Evolutionary conservation across 202 grass and related monocot genomes (phyloP).

Genomic region (Setaria italica): DNA sequence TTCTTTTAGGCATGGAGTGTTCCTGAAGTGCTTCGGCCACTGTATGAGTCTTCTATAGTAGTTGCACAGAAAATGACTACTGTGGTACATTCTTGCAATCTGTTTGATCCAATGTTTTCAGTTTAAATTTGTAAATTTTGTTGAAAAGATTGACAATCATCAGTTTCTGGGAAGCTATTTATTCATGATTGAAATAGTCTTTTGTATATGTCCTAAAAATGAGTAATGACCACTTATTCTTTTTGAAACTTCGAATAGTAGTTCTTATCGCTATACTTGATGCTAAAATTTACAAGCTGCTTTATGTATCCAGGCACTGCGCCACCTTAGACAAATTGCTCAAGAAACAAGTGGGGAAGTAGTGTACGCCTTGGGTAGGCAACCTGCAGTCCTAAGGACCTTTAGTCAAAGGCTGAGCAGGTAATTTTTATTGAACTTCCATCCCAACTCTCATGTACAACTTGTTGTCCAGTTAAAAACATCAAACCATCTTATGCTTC

Average conservation of each 20-base stretch:
- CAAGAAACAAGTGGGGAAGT: constrained; percentile 93
- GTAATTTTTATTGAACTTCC: constrained; percentile 43
- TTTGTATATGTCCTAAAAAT: constrained; percentile 43
- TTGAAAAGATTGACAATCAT: constrained; percentile 12
- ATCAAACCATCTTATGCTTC: not conserved
- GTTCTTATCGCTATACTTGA: constrained; percentile 24
- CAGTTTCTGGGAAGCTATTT: constrained; percentile 36
- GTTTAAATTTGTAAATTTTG: not conserved
- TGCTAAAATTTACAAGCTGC: constrained; percentile 38
- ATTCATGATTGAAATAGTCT: constrained; percentile 17
- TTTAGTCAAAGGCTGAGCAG: constrained; percentile 95
- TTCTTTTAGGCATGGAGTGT: constrained; percentile 75
- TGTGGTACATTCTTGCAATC: constrained; percentile 52
- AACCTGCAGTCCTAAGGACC: constrained; percentile 87
- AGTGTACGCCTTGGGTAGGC: constrained; percentile 80
- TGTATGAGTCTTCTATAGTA: constrained; percentile 90
- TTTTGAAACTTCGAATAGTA: not conserved
- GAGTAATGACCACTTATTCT: not conserved
- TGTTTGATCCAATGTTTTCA: not conserved
- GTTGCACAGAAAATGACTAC: constrained; percentile 98
- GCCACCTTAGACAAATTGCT: constrained; percentile 95
- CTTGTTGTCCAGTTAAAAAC: constrained; percentile 18
- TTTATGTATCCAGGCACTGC: constrained; percentile 76
- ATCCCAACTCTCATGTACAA: constrained; percentile 10
- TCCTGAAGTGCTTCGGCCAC: constrained; percentile 90